Evolutionary conservation across 1,139 yeast species (phyloP).

Genomic region (Protomyces inouyei): DNA sequence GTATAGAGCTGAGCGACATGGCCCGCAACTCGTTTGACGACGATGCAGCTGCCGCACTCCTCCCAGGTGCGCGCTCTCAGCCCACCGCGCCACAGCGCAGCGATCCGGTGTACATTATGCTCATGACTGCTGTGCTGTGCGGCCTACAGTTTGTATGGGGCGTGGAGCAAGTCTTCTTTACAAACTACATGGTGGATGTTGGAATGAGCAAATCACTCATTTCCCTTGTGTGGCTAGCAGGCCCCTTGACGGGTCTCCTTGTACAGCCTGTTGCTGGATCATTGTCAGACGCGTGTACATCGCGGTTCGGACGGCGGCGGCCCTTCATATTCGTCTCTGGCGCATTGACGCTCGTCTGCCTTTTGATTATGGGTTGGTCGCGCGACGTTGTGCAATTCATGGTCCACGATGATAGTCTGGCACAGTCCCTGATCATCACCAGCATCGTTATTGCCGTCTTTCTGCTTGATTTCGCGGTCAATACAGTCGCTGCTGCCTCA

Average conservation of each 20-base stretch:
- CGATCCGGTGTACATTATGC: neutral
- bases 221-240: slow-evolving; percentile 59
- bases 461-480: slow-evolving; percentile 53
- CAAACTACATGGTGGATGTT: slow-evolving; percentile 44
- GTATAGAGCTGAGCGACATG: neutral
- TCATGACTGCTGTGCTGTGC: slow-evolving; percentile 11
- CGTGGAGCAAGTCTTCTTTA: slow-evolving; percentile 21
- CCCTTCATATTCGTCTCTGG: slow-evolving; percentile 56
- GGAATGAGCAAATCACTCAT: slow-evolving; percentile 52
- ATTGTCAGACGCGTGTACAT: slow-evolving; percentile 49
- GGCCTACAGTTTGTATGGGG: slow-evolving; percentile 26
- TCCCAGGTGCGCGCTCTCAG: neutral
- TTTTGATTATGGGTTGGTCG: slow-evolving; percentile 49
- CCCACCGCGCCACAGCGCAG: neutral
- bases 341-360: slow-evolving; percentile 45
- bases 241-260: slow-evolving; percentile 56
- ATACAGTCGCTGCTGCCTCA: slow-evolving; percentile 39
- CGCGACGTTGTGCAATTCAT: slow-evolving; percentile 38
- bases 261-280: slow-evolving; percentile 60
- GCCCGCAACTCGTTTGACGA: neutral
- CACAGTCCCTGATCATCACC: slow-evolving; percentile 29
- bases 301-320: slow-evolving; percentile 49
- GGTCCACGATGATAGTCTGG: slow-evolving; percentile 33
- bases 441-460: slow-evolving; percentile 40
- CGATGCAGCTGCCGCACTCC: neutral